Base-by-base conservation (phyloP, 805 yeast species). In the Saturnispora saitoi region DNA sequence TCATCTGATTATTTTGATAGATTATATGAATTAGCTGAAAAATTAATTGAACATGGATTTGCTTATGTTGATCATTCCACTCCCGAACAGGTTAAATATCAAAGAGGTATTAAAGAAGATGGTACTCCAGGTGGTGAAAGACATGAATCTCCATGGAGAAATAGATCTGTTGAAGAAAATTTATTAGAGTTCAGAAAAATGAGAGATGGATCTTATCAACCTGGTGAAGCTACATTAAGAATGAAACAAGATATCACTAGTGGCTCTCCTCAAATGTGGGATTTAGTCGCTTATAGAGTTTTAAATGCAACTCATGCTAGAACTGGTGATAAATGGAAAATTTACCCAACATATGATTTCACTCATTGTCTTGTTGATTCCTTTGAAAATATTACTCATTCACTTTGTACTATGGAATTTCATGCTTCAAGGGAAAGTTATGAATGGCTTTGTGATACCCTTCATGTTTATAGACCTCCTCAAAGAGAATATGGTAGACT, bases 201-300 rank as follows among this genome's bases (percentile, higher is more conserved):
- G 99, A 80, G 83, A 62, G 88, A 88, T 61, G 99, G 99, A 39
- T 71, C 73, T 54, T 93, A 84, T 69, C 73, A 77, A 56, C 89
- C 89, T 38, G 98, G 98, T 56, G 86, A 87, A 67, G 98, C 96
- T 29, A 88, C 89, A 10, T 75, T 93, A 63, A 83, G 99, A 70
- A 93, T 93, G 98, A 91, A 91, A 66, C 96, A 88, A 73, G 96
- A 93, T 61, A 71, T 93, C 54, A 63, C 67, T 8, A 85, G 93
- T 15, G 95, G 96, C 54, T 86, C 87, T 54, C 99, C 99, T 15
- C 99, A 93, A 71, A 93, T 93, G 99, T 93, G 99, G 99, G 99
- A 93, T 69, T 76, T 93, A 55, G 93, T 93, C 53, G 99, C 99
- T 11, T 93, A 93, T 70, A 80, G 99, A 66, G 96, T 93, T 3